Percentiles rank a stretch among this genome's conserved stretches.
These are phyloP conservation scores for Termitomyces sp. DNA, from an alignment of 768 basidiomycete species.

Conservation along the genomic window DNA sequence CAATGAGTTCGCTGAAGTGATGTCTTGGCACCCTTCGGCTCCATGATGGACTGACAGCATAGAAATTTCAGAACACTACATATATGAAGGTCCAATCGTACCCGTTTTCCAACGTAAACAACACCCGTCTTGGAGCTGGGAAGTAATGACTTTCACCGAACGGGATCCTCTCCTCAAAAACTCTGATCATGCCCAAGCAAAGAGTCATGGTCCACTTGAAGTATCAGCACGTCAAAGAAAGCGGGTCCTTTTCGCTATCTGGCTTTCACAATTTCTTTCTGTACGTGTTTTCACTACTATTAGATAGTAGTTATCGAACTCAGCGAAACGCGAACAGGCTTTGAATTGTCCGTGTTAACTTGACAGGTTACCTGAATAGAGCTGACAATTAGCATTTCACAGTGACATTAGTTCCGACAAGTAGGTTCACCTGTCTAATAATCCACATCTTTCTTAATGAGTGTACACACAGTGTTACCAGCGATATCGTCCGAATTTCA, in stretches of 20 bases:
- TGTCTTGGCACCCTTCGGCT: neutral
- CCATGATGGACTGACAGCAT: neutral
- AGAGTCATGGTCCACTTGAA: constrained; percentile 46
- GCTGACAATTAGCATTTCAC: neutral
- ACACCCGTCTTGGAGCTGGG: neutral
- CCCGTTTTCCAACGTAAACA: neutral
- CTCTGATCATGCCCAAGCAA: neutral
- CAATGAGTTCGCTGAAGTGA: neutral
- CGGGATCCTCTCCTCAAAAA: constrained; percentile 10
- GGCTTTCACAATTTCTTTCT: constrained; percentile 67
- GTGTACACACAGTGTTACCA: constrained; percentile 46
- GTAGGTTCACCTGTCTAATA: constrained; percentile 30
- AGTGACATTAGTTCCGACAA: constrained; percentile 76
- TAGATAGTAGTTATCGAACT: neutral
- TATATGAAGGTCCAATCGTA: neutral
- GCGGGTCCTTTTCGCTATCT: constrained; percentile 63
- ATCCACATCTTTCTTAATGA: neutral
- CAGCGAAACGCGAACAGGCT: constrained; percentile 15
- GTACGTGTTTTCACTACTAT: constrained; percentile 33
- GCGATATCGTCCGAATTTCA: constrained; percentile 77
- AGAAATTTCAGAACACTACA: neutral
- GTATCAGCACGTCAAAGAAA: constrained; percentile 50
- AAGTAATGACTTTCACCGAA: constrained; percentile 12
- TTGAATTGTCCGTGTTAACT: constrained; percentile 23
- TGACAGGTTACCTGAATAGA: neutral